Evolutionary conservation across 2,329 filamentous ascomycete species (phyloP), one percentile per base, ranked within the genome.

Genomic region (Leptographium flavum): DNA sequence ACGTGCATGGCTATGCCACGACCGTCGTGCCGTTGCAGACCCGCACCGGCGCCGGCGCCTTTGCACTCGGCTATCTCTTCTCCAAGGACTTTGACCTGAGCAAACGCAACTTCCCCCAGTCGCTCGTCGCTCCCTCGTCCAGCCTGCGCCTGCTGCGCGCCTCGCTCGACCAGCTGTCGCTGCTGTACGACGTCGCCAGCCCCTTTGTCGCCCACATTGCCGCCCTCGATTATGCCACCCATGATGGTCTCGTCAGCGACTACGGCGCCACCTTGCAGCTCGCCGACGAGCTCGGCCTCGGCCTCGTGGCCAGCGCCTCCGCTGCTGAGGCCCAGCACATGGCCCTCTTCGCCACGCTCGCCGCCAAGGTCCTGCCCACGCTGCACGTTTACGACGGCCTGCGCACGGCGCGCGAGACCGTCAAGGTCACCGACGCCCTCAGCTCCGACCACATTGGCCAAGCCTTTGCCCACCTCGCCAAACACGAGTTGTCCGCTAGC

Each of bases 51-150:
- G 92, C 92, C 44, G 92, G 90, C 46, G 80, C 84, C 52, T 83
- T 96, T 58, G 87, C 92, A 21, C 74, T 98, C 41, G 92, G 92
- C 47, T 98, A 98, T 67, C 85, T 96, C 61, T 98, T 96, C 72
- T 95, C 88, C 49, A 86, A 87, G 57, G 92, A 98, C 65, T 95
- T 94, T 58, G 88, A 96, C 61, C 65, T 94, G 57, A 79, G 76
- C 68, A 95, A 92, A 73, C 80, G 88, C 54, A 80, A 92, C 59
- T 80, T 95, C 47, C 90, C 92, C 3, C 92, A 98, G 71, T 81
- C 86, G 15, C 79, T 98, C 51, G 67, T 98, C 51, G 90, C 87
- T 10, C 86, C 87, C 3, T 88, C 87, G 0, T 79, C 85, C 39
- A 90, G 81, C 52, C 69, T 98, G 53, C 76, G 79, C 49, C 81